Conservation (phyloP, 306 rosid genomes). For the Quercus suber region DNA sequence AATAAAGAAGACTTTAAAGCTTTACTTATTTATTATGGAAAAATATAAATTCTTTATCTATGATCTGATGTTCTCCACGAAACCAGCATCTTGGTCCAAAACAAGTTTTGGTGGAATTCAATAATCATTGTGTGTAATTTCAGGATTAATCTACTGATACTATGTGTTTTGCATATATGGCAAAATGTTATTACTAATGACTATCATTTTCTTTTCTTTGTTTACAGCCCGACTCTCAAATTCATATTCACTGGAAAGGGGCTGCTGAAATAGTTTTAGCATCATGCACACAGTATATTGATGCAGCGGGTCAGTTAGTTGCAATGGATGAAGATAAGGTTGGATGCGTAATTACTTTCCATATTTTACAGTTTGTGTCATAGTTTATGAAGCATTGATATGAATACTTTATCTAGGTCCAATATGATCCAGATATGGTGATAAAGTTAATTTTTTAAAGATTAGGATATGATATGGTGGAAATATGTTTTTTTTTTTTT, state of each 20-base stretch:
- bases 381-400: background rate
- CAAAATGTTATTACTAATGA: constrained; percentile 6
- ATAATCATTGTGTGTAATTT: background rate
- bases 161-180: constrained; percentile 12
- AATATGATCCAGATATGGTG: too few species aligned
- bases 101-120: background rate
- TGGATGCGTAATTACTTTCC: constrained; percentile 11
- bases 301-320: constrained; percentile 35
- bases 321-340: constrained; percentile 75
- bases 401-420: too few species aligned
- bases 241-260: constrained; percentile 95
- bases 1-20: background rate
- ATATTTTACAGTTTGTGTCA: background rate
- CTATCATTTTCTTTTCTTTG: constrained; percentile 4
- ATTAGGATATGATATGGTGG: too few species aligned
- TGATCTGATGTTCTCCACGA: background rate
- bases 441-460: too few species aligned
- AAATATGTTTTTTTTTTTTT: too few species aligned
- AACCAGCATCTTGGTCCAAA: background rate
- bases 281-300: constrained; percentile 51
- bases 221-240: constrained; percentile 52
- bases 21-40: background rate
- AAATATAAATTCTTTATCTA: background rate
- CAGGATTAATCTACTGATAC: background rate
- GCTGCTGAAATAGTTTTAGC: constrained; percentile 85